Percentiles rank a stretch among this genome's conserved stretches.
Evolutionary conservation across 805 yeast genomes (phyloP).

Genomic region (Teunomyces tritomae): DNA sequence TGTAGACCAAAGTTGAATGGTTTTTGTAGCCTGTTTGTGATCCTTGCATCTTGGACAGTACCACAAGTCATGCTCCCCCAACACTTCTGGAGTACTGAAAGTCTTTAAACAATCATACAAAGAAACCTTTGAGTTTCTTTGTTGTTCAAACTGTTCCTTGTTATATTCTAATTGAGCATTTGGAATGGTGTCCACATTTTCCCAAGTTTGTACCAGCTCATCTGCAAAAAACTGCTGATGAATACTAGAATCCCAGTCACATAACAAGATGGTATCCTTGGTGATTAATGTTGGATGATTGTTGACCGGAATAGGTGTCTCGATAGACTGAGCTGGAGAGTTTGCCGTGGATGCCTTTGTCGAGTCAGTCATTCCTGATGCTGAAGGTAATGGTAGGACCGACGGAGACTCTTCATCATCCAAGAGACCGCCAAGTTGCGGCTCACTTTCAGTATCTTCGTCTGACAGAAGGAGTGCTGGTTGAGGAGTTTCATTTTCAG

Average conservation of each 20-base stretch:
- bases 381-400: conserved; percentile 13
- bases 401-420: conserved; percentile 11
- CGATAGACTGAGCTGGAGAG: conserved; percentile 12
- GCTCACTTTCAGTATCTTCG: conserved; percentile 29
- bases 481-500: neutral
- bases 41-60: conserved; percentile 88
- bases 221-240: conserved; percentile 54
- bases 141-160: conserved; percentile 31
- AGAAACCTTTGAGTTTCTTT: conserved; percentile 46
- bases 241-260: conserved; percentile 61
- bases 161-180: conserved; percentile 56
- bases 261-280: conserved; percentile 38
- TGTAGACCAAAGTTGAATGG: conserved; percentile 87
- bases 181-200: conserved; percentile 35
- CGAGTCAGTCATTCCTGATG: conserved; percentile 17
- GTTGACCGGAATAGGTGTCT: neutral
- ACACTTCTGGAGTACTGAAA: conserved; percentile 78
- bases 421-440: conserved; percentile 13
- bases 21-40: conserved; percentile 86
- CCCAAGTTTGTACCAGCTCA: conserved; percentile 56
- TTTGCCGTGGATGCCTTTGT: conserved; percentile 19
- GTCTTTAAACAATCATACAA: conserved; percentile 70
- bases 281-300: conserved; percentile 22
- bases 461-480: conserved; percentile 21
- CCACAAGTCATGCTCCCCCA: conserved; percentile 91